Base-by-base conservation (phyloP, 805 yeast species). In the Candida ponderosae region DNA sequence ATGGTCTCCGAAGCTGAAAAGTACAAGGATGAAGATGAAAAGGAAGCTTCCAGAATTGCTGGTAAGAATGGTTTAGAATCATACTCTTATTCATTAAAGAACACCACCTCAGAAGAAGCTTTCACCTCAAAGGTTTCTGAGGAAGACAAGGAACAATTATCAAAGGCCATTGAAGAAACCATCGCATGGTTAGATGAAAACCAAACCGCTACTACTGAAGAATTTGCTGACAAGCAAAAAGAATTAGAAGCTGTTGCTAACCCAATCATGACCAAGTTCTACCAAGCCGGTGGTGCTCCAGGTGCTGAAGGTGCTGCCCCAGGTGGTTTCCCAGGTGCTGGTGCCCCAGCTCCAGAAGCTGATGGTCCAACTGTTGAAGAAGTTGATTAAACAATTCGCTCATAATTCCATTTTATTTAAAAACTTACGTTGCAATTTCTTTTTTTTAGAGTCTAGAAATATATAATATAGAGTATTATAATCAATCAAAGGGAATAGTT, bases 1-100 rank as follows among this genome's bases (percentile, higher is more conserved):
- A 89, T 89, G 97, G 96, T 90, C 47, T 70, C 85, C 48, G 97
- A 90, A 68, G 97, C 97, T 57, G 97, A 90, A 74, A 89, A 88
- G 74, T 89, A 70, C 79, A 88, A 85, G 76, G 96, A 85, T 53
- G 95, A 89, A 68, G 96, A 89, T 68, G 97, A 88, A 68, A 76
- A 79, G 72, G 96, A 89, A 76, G 85, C 96, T 59, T 64, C 79
- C 50, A 87, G 97, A 74, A 80, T 89, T 54, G 86, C 76, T 60
- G 87, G 94, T 66, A 88, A 87, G 87, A 90, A 89, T 71, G 89
- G 81, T 57, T 79, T 90, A 61, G 97, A 89, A 76, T 85, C 96
- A 31, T 90, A 87, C 66, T 84, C 96, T 50, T 89, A 86, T 80
- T 82, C 93, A 36, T 76, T 89, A 65, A 89, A 88, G 82, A 81